Base-by-base conservation (phyloP, 306 rosid genomes). In the Lithocarpus polystachyus region DNA sequence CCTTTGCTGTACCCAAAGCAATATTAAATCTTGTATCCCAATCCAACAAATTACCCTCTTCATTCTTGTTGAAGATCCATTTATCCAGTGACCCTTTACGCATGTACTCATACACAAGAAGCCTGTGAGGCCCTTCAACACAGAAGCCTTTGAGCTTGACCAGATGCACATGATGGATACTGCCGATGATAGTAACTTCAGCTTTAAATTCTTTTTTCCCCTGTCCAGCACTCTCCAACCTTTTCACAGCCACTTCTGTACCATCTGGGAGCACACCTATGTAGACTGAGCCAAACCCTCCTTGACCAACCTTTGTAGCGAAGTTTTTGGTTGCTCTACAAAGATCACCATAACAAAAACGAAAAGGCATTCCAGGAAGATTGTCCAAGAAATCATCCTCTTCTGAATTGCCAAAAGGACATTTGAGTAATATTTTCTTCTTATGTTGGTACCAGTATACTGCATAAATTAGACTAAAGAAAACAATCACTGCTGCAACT, bases 21-120 rank as follows among this genome's bases (percentile, higher is more conserved):
- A 85, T 81, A 68, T 57, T 85, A 80, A 85, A 85, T 75, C 88
- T 78, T 31, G 83, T 81, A 10, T 81, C 60, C 88, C 88, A 85
- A 82, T 85, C 83, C 79, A 81, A n/a, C 7, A 20, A 33, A 5
- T 17, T 59, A 15, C 75, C 84, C 13, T 76, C 73, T 26, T 75
- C 78, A 48, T 77, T 79, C 64, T 59, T 73, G 31, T 77, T 80
- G 61, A 82, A 79, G 73, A 92, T 89, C 92, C 95, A 92, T 75
- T 83, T 92, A 85, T 92, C 93, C 67, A 92, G 72, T 8, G 97
- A 90, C 9, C 97, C 95, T 52, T 91, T 92, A 5, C 84, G 82
- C 97, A 90, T 80, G 85, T 88, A 92, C 70, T 92, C 97, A 20
- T 92, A 92, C 2, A 81, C 88, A 33, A 85, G 81, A 71, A 92